Evolutionary conservation across 208 protist genomes (phyloP).

Genomic region (Zelonia costaricensis): DNA sequence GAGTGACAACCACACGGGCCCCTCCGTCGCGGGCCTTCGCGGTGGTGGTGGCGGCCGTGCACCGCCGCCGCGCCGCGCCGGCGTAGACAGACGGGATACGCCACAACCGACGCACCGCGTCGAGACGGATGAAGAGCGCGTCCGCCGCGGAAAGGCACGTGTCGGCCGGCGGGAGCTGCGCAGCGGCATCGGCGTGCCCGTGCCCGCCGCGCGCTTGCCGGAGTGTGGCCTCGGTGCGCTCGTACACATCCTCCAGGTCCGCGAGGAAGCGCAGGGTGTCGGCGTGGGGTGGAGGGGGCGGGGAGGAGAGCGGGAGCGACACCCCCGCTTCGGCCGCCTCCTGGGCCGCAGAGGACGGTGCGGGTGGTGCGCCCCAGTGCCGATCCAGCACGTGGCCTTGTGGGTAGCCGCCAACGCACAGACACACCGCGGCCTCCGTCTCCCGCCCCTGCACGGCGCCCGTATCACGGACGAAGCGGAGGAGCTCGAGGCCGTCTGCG

Average conservation of each 20-base stretch:
- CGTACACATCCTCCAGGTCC: constrained; percentile 3
- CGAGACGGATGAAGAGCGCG: constrained; percentile 4
- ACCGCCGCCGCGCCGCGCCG: not conserved
- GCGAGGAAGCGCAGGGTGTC: constrained; percentile 12
- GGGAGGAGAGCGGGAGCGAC: no score
- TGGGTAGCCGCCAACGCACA: constrained; percentile 19
- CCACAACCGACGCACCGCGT: constrained; percentile 21
- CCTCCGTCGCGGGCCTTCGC: constrained; percentile 1
- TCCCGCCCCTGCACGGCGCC: not conserved
- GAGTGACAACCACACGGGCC: constrained; percentile 35
- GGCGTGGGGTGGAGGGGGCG: no score
- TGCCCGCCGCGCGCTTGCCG: constrained; percentile 6
- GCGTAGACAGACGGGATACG: constrained; percentile 18
- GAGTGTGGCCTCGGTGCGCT: constrained; percentile 14
- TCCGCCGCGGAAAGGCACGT: not conserved
- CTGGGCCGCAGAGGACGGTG: no score
- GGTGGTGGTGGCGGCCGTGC: not conserved
- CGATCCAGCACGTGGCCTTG: constrained; percentile 26
- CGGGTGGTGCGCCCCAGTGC: not conserved
- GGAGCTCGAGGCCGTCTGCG: constrained; percentile 5
- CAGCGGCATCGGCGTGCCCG: no score
- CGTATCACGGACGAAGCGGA: constrained; percentile 6
- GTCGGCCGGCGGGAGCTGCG: constrained; percentile 1
- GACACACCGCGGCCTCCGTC: constrained; percentile 5
- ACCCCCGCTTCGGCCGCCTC: not conserved